Base-by-base conservation (phyloP, 495 filamentous ascomycete species). In the Daldinia bambusicola region DNA sequence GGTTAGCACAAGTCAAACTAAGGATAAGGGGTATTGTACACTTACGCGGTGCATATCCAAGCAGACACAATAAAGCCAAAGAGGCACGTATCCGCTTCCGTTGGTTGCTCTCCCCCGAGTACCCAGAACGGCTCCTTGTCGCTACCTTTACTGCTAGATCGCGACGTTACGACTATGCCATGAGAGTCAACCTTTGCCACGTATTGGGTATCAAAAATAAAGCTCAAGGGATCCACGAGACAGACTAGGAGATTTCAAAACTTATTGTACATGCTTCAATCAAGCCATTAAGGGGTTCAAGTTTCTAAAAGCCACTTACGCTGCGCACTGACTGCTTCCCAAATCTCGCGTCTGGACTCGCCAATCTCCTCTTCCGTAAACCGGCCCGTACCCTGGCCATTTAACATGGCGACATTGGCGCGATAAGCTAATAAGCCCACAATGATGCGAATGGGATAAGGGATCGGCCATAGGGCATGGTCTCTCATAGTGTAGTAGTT, bases 401-500 rank as follows among this genome's bases (percentile, higher is more conserved):
- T 63, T 10, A 90, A 63, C 12, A 75, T 85, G 22, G 75, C 52
- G 2, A 68, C 69, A 6, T 61, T 77, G 4, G 73, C 80, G 36
- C 86, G 82, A 69, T 87, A 86, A n/a, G 78, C 67, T 0, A 89
- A 40, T 2, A 77, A 68, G 0, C 89, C 89, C n/a, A 90, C 75
- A 6, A 89, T 1, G 0, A 87, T 52, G n/a, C 81, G 84, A 5
- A 88, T 16, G 0, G 82, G 84, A 70, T 84, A 89, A 0, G 87
- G 82, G 1, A 89, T 22, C 0, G 80, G 32, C 20, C 60, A 77
- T 14, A 91, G 79, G 1, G 84, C 76, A 34, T 85, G 75, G 38
- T 82, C 81, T 32, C 89, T 85, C 87, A 89, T 88, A 7, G 78
- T 74, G 75, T 89, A 86, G 81, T 87, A 90, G 74, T 91, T 90